These are phyloP conservation scores for Aspergillus kassunensis DNA, from an alignment of 495 filamentous ascomycete genomes.

Conservation along the genomic window DNA sequence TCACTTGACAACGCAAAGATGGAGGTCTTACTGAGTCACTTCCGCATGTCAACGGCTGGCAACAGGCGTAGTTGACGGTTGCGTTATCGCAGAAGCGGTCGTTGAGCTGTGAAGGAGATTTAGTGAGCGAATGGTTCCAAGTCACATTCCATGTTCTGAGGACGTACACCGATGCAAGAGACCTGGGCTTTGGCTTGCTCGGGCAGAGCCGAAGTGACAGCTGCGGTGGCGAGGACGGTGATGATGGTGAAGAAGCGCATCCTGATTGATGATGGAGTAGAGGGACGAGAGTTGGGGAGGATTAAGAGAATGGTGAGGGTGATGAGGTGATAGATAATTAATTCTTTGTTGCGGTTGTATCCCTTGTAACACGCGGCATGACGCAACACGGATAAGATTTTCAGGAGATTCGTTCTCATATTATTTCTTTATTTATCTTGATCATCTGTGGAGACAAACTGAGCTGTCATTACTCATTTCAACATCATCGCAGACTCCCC, in stretches of 20 bases:
- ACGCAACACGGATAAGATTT: background rate
- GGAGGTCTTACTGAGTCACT: background rate
- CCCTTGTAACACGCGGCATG: background rate
- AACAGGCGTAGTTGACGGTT: background rate
- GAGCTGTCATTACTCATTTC: too few species aligned
- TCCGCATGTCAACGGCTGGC: background rate
- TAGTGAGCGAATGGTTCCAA: too few species aligned
- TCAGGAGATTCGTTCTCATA: background rate
- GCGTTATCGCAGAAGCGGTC: background rate
- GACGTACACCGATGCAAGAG: background rate
- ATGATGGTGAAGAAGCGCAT: background rate
- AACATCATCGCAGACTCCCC: too few species aligned
- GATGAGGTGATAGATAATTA: background rate
- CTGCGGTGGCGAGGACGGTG: background rate
- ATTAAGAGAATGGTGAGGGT: background rate
- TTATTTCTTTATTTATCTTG: too few species aligned
- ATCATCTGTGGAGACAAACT: too few species aligned
- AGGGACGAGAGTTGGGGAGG: background rate
- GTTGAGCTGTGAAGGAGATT: constrained; percentile 4
- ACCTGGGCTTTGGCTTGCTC: background rate
- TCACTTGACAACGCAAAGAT: too few species aligned
- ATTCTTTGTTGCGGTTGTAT: background rate
- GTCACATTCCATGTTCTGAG: too few species aligned
- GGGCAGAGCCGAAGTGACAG: background rate
- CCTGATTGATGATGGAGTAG: background rate